Base-by-base conservation (phyloP, 768 basidiomycete species). In the Suillus hirtellus region DNA sequence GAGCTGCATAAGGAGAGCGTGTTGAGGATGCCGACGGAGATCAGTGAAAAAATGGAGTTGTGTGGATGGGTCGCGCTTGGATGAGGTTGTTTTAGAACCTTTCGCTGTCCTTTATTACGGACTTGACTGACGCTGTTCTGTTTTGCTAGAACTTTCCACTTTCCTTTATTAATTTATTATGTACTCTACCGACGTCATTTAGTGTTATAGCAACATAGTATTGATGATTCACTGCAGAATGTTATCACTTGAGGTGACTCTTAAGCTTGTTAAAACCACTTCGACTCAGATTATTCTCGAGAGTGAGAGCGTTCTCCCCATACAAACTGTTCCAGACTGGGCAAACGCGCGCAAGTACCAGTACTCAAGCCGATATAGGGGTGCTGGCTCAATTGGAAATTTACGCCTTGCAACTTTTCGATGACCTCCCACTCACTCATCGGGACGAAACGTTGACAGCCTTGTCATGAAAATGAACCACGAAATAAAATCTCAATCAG, bases 1-100 rank as follows among this genome's bases (percentile, higher is more conserved):
- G 69, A 70, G 43, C 38, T 70, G 14, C 69, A 68, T 24, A 70
- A 70, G 53, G 69, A 70, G 63, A 63, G 46, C 1, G 69, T 70
- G 19, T 14, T 70, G 27, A 64, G 69, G 46, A 67, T 70, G 69
- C 69, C 69, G 34, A 58, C 55, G 55, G 55, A 58, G 55, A 58
- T 58, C 21, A 58, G 55, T 19, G 24, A 58, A 17, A 58, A 58
- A 11, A 58, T 58, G 55, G 55, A 58, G 55, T 12, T 58, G 55
- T 1, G 4, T 42, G 55, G 55, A 3, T 58, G 55, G 55, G 0
- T 58, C 10, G 55, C 55, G 21, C 55, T 58, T 42, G 55, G 55
- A 40, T 58, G 15, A 40, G 15, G 15, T 24, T 15, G 15, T 42
- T 49, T 27, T 27, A 7, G 24, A 1, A 14, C 12, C 12, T 47